These are phyloP conservation scores for Amanita muscaria DNA, from an alignment of 768 basidiomycete species.

Conservation along the genomic window DNA sequence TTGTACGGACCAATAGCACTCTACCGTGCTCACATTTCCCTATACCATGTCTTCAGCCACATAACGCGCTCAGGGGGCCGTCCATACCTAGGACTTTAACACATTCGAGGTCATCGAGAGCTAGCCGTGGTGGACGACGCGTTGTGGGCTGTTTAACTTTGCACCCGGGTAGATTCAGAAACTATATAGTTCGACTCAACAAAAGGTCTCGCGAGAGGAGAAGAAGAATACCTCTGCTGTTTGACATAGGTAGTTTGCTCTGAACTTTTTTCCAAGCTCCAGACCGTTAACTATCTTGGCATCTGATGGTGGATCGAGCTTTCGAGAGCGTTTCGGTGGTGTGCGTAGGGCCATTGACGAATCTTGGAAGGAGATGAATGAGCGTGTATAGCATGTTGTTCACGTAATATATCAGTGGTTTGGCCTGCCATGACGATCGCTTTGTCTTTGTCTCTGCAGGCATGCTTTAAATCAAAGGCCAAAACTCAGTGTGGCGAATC, in stretches of 20 bases:
- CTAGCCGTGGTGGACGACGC: constrained; percentile 28
- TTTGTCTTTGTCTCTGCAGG: neutral
- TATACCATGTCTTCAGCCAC: constrained; percentile 12
- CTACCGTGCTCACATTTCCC: constrained; percentile 33
- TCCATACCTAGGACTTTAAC: constrained; percentile 30
- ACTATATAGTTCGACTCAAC: neutral
- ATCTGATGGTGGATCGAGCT: too few relatives aligned
- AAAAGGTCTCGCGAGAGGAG: too few relatives aligned
- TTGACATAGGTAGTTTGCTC: neutral
- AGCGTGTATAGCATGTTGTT: too few relatives aligned
- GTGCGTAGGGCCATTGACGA: constrained; percentile 3
- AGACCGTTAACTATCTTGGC: neutral
- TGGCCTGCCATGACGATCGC: neutral
- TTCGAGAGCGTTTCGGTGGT: neutral
- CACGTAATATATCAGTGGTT: too few relatives aligned
- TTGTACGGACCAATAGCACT: constrained; percentile 34
- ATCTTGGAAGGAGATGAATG: neutral
- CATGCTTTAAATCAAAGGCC: too few relatives aligned
- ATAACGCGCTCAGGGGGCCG: neutral
- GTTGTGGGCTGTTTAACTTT: constrained; percentile 19
- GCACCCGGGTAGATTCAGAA: neutral
- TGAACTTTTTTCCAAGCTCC: neutral
- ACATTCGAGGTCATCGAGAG: constrained; percentile 33
- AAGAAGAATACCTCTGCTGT: constrained; percentile 1
- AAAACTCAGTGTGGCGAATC: too few relatives aligned